A percentile compares a stretch with the other conserved stretches of the same genome.
These are phyloP conservation scores for Cercospora beticola DNA, from an alignment of 2,329 filamentous ascomycete genomes.

Conservation along the genomic window DNA sequence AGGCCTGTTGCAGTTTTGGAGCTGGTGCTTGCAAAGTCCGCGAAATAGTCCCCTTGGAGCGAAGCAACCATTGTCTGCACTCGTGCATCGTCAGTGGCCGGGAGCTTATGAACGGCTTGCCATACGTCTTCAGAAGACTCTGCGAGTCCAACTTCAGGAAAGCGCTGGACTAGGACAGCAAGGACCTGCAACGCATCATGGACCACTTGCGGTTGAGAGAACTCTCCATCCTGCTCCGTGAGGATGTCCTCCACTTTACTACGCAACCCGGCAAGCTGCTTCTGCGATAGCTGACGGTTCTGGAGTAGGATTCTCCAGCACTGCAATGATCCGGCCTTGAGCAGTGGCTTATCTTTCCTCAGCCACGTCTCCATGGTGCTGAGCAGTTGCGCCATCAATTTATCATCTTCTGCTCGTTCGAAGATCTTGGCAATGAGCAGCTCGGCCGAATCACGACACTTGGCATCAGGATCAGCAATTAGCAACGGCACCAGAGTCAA, in stretches of 20 bases:
- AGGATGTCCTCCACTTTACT: constrained; percentile 53
- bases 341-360: constrained; percentile 68
- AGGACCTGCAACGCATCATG: constrained; percentile 71
- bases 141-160: constrained; percentile 64
- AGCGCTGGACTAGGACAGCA: constrained; percentile 64
- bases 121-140: constrained; percentile 65
- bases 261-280: constrained; percentile 64
- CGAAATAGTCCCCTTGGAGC: constrained; percentile 73
- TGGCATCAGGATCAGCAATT: constrained; percentile 82
- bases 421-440: constrained; percentile 80
- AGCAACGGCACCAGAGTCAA: constrained; percentile 81
- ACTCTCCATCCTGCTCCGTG: constrained; percentile 51
- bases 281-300: constrained; percentile 59
- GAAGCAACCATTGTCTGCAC: constrained; percentile 76
- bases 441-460: constrained; percentile 79
- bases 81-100: constrained; percentile 69
- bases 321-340: constrained; percentile 73
- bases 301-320: constrained; percentile 83
- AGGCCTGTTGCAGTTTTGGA: constrained; percentile 51
- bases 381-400: constrained; percentile 65
- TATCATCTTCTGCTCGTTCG: constrained; percentile 70
- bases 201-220: constrained; percentile 68
- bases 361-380: constrained; percentile 70
- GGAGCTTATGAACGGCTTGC: constrained; percentile 64
- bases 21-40: constrained; percentile 70